Base-by-base conservation (phyloP, 495 filamentous ascomycete species). In the Apodospora peruviana region DNA sequence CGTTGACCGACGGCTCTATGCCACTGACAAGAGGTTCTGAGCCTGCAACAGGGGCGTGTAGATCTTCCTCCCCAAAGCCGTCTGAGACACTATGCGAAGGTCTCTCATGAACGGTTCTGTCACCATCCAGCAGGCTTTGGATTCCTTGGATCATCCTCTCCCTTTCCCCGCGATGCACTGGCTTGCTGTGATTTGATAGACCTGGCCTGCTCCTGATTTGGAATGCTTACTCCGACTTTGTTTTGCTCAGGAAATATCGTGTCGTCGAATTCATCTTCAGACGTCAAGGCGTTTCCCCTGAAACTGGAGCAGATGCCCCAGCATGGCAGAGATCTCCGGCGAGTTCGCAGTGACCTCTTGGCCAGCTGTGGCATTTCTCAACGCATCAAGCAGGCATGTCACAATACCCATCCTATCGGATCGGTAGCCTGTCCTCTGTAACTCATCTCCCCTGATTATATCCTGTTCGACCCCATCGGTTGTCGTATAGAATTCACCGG, bases 321-420 rank as follows among this genome's bases (percentile, higher is more conserved):
- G 39, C 20, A 40, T 40, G 16, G 39, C 39, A 20, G 39, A 40
- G 20, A 40, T 40, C 39, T 40, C 39, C 17, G 16, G 16, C 4
- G 39, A 40, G 39, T 20, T 20, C n/a, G 39, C 39, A 19, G 39
- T 40, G 20, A 20, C 39, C 17, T 40, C 17, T 5, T 40, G 16
- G 7, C 39, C 16, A 40, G 39, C 20, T 40, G 20, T 19, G 39
- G 39, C 39, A 40, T 40, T 40, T 40, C 39, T 40, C 39, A 40
- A 20, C 16, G 20, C 39, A 20, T 8, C 16, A 40, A 40, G 39
- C 39, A 40, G 39, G 17, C 39, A 20, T 19, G 17, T 20, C 20
- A 5, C 39, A 20, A 40, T 40, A 5, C 39, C 39, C n/a, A 40
- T 40, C n/a, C 36, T 39, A 39, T 10, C n/a, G 39, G 16, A 32